Conservation (phyloP, 352 stramenopile genomes). For the Phytophthora macrochlamydospora region DNA sequence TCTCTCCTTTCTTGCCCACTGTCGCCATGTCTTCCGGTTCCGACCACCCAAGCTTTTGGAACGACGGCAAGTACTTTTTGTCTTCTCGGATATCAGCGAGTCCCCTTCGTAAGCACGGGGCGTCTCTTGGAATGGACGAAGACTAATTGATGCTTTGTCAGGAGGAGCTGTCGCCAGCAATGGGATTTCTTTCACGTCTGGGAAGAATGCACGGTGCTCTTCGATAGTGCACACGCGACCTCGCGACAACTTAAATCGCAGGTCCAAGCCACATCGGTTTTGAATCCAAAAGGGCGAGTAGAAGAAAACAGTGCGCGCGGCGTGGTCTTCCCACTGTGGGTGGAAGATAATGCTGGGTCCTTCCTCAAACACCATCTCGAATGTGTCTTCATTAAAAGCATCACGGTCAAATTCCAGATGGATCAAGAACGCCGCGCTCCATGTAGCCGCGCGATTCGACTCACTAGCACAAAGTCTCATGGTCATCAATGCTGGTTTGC, state of each 20-base stretch:
- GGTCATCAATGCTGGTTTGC: conserved; percentile 72
- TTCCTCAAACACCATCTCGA: conserved; percentile 68
- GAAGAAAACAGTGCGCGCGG: conserved; percentile 64
- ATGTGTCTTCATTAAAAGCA: conserved; percentile 55
- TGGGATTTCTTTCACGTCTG: conserved; percentile 61
- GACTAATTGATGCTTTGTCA: conserved; percentile 68
- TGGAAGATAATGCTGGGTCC: conserved; percentile 71
- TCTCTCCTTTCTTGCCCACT: conserved; percentile 78
- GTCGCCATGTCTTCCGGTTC: conserved; percentile 71
- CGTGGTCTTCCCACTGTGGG: conserved; percentile 66
- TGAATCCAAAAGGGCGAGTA: conserved; percentile 87
- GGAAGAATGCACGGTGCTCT: conserved; percentile 76
- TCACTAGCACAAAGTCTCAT: conserved; percentile 72
- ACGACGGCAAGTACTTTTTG: conserved; percentile 74
- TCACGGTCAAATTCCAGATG: conserved; percentile 53
- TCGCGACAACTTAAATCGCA: conserved; percentile 68
- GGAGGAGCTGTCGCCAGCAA: conserved; percentile 62
- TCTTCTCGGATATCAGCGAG: conserved; percentile 48
- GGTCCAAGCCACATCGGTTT: conserved; percentile 80
- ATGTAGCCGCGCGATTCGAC: conserved; percentile 47
- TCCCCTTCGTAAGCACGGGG: conserved; percentile 56
- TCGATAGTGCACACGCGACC: conserved; percentile 64
- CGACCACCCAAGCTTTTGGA: conserved; percentile 77
- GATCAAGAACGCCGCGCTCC: conserved; percentile 71
- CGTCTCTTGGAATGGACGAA: conserved; percentile 79